Evolutionary conservation across 129 eudicot genomes (phyloP), one percentile per base, ranked within the genome.

Genomic region (Flaveria sonorensis): DNA sequence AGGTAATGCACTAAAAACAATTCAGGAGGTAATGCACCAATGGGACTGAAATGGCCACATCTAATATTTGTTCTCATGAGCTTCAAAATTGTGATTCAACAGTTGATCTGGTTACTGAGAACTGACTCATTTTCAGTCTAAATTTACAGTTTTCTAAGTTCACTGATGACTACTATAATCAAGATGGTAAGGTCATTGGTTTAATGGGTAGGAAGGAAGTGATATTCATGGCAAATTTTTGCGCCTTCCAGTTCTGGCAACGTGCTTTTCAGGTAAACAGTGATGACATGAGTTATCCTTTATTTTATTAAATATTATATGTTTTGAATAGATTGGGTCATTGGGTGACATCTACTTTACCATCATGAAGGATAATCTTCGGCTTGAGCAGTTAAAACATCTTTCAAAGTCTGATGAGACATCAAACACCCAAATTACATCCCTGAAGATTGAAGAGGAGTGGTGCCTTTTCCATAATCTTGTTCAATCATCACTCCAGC

Each of bases 161-260:
- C 83, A 83, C 79, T 1, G 87, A 79, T 70, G 70, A 68, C 75
- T 93, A 85, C 76, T 89, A 78, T 56, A 70, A 47, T 77, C 91
- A 85, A 74, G 81, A 82, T 42, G 70, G 86, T 75, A 86, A 85
- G 81, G 56, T 39, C 60, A 71, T 84, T 74, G 92, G 88, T 40
- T 47, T 90, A 46, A 71, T 81, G 77, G 98, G 96, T 74, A 89
- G 80, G 74, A 93, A 89, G 86, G 98, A 93, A 84, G 85, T 89
- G 70, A 53, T 82, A 39, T 86, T 71, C 24, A 79, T 93, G 87
- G 96, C 82, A 55, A 87, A 88, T 81, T 85, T 89, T 32, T 86
- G 93, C 55, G 98, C 96, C 56, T 93, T 76, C 82, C 89, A 85
- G 78, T 93, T 93, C 79, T 93, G 97, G 98, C 93, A 93, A 80